phyloP scores from a whole-genome alignment of 2,329 filamentous ascomycete species.

The Lanzia echinophila region DNA sequence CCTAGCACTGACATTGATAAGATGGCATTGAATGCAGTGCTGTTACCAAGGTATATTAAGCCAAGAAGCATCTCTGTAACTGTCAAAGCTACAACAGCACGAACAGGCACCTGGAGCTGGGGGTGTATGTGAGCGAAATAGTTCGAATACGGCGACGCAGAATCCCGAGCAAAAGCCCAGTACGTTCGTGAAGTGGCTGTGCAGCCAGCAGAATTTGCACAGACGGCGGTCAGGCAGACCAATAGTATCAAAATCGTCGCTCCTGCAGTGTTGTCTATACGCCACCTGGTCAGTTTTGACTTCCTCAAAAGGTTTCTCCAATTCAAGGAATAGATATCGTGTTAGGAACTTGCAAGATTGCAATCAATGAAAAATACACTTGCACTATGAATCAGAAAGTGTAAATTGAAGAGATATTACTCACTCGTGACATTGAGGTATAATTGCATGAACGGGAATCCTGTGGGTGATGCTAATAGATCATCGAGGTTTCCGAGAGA shows the following conservation, averaged over 20 bases:
- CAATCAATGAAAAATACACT: no score
- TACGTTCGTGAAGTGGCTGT: constrained; percentile 38
- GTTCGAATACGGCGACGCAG: constrained; percentile 31
- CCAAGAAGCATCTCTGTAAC: constrained; percentile 40
- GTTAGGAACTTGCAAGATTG: no score
- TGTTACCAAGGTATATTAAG: constrained; percentile 40
- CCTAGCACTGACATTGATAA: constrained; percentile 39
- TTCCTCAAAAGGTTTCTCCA: no score
- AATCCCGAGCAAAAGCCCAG: constrained; percentile 42
- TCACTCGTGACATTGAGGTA: constrained; percentile 35
- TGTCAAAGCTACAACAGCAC: constrained; percentile 36
- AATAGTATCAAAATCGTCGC: neutral
- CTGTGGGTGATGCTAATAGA: constrained; percentile 36
- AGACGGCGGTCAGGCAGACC: constrained; percentile 37
- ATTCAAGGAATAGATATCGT: no score
- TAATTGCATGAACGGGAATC: constrained; percentile 41
- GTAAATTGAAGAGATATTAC: no score
- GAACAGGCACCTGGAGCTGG: constrained; percentile 31
- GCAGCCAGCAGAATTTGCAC: constrained; percentile 39
- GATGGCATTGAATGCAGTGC: constrained; percentile 42
- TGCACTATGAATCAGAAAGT: no score
- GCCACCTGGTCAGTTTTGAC: no score
- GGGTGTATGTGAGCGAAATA: constrained; percentile 33
- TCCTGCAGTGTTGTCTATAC: neutral
- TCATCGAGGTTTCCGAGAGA: constrained; percentile 35